phyloP scores from a whole-genome alignment of 192 early-diverging fungal genomes.

The Podila epigama region DNA sequence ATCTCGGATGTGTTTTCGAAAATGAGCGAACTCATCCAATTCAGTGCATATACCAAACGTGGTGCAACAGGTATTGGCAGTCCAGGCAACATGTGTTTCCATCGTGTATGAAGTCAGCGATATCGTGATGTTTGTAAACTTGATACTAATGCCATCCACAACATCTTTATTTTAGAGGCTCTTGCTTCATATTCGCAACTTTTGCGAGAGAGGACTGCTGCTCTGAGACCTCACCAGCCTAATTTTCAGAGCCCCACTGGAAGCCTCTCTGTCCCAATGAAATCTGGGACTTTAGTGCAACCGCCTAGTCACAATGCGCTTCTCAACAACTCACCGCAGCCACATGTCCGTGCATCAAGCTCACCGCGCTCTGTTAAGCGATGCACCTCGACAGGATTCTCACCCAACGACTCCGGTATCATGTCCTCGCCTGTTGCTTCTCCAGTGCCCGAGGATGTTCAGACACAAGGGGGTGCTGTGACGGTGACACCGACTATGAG shows the following conservation, averaged over 20 bases:
- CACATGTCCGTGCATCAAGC: conserved; percentile 11
- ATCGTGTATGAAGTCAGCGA: no score
- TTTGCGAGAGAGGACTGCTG: conserved; percentile 5
- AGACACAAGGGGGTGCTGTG: background rate
- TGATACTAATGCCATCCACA: no score
- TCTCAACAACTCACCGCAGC: background rate
- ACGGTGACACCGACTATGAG: background rate
- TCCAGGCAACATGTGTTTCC: no score
- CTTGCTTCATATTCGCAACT: conserved; percentile 17
- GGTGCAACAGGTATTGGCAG: conserved; percentile 24
- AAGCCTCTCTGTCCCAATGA: conserved; percentile 1
- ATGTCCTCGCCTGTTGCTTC: conserved; percentile 9
- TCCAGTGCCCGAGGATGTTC: conserved; percentile 16
- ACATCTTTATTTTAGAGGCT: conserved; percentile 3
- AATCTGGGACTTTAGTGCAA: background rate
- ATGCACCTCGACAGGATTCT: conserved; percentile 25
- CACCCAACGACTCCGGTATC: conserved; percentile 14
- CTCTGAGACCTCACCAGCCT: background rate
- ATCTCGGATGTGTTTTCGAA: conserved; percentile 29
- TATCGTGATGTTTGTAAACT: no score
- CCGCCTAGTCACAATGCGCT: background rate
- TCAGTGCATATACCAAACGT: conserved; percentile 13
- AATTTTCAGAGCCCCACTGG: background rate
- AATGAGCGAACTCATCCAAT: conserved; percentile 27
- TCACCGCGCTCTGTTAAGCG: conserved; percentile 39